These are phyloP conservation scores for Atkinsonella texensis DNA, from an alignment of 2,329 filamentous ascomycete genomes.

Conservation along the genomic window DNA sequence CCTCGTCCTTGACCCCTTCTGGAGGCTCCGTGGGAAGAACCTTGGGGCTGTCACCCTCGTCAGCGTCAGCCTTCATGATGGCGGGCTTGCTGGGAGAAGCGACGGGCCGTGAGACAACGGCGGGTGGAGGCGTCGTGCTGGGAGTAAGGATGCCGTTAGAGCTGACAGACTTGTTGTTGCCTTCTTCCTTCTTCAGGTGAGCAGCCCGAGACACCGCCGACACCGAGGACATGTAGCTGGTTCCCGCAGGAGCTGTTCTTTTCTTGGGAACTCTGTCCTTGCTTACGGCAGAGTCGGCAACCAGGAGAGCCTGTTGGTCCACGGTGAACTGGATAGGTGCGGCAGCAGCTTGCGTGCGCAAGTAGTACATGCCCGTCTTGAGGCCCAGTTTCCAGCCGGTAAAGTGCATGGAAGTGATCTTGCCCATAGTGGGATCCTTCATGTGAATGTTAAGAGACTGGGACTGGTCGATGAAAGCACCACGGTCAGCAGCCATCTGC, in stretches of 20 bases:
- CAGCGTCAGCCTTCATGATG: constrained; percentile 63
- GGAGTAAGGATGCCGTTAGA: constrained; percentile 58
- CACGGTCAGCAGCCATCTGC: constrained; percentile 96
- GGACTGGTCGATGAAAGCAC: constrained; percentile 97
- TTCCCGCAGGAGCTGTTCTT: constrained; percentile 45
- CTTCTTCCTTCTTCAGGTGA: constrained; percentile 45
- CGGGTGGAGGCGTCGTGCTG: constrained; percentile 51
- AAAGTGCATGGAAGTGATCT: constrained; percentile 99
- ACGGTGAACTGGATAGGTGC: constrained; percentile 98
- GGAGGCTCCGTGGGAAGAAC: constrained; percentile 61
- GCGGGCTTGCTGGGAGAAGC: constrained; percentile 49
- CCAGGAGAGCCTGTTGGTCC: constrained; percentile 87
- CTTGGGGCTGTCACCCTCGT: constrained; percentile 70
- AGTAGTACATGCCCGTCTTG: constrained; percentile 99
- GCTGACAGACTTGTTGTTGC: constrained; percentile 23
- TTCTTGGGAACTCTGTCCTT: constrained; percentile 57
- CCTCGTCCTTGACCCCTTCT: constrained; percentile 50
- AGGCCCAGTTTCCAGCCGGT: constrained; percentile 97
- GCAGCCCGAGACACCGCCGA: constrained; percentile 56
- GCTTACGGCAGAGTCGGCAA: constrained; percentile 68
- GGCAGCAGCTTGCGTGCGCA: constrained; percentile 92
- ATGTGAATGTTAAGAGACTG: constrained; percentile 99
- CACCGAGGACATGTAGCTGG: constrained; percentile 43
- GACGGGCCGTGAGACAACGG: constrained; percentile 27
- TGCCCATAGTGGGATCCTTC: constrained; percentile 98